A percentile compares a stretch with the other conserved stretches of the same genome.
Evolutionary conservation across 805 yeast genomes (phyloP).

Genomic region (Jamesozyma rosinii): DNA sequence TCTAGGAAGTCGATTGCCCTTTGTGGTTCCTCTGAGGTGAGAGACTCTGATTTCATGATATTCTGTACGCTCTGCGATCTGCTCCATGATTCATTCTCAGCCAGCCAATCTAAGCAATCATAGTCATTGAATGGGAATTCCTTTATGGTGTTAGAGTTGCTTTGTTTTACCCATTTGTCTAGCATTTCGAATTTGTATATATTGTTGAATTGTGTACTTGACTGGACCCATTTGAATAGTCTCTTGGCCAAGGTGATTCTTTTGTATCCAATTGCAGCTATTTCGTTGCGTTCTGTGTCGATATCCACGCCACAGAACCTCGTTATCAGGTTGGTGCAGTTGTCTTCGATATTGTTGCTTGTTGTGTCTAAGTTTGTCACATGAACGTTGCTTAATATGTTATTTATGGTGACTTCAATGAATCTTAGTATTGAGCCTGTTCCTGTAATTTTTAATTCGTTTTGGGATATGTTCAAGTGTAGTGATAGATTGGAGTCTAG

Average conservation of each 20-base stretch:
- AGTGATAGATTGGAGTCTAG: conserved; percentile 13
- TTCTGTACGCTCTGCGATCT: conserved; percentile 12
- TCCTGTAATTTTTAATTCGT: conserved; percentile 6
- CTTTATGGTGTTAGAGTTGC: conserved; percentile 1
- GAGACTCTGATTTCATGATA: neutral
- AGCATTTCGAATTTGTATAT: neutral
- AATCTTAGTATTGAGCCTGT: conserved; percentile 20
- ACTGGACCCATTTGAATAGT: conserved; percentile 20
- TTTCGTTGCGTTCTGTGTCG: conserved; percentile 3
- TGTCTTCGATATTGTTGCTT: neutral
- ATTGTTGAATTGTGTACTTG: neutral
- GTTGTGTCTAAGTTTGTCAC: neutral
- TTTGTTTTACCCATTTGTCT: conserved; percentile 1
- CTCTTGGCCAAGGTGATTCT: conserved; percentile 20
- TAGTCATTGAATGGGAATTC: conserved; percentile 23
- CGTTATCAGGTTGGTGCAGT: conserved; percentile 2
- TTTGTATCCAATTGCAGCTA: conserved; percentile 26
- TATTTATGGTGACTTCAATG: conserved; percentile 25
- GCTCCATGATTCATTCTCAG: conserved; percentile 18
- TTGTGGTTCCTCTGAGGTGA: neutral
- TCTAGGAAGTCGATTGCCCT: neutral
- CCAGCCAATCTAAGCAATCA: conserved; percentile 23
- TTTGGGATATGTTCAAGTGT: conserved; percentile 7
- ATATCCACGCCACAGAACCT: conserved; percentile 8
- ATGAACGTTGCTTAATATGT: conserved; percentile 22